Evolutionary conservation across 2,329 filamentous ascomycete species (phyloP), one percentile per base, ranked within the genome.

Genomic region (Epichloe baconii): DNA sequence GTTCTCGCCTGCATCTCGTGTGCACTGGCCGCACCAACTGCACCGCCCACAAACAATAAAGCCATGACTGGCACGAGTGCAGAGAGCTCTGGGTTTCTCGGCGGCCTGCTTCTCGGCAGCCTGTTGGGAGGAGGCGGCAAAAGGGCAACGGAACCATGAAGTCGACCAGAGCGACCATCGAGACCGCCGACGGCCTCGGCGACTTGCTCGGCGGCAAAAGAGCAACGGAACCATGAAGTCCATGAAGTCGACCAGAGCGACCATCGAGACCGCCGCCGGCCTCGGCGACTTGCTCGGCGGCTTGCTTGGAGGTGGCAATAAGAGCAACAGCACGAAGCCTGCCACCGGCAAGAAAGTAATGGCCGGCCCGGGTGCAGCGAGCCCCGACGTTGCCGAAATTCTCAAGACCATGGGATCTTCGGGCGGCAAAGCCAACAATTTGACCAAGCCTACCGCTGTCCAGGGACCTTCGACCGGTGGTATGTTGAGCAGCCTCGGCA

Each of bases 1-100:
- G 7, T 49, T 12, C 47, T 49, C n/a, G 47, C 47, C 40, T 49
- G 37, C 38, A 43, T 49, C 47, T 42, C 47, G 10, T 15, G 38
- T 14, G 40, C 40, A 14, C 17, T 43, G 37, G 47, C 47, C 40
- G 47, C 47, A 35, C 47, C 46, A 8, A 40, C 46, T 41, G 46
- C 46, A 17, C 45, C 45, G 34, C n/a, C 45, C 19, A 31, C 35
- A 23, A 6, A 23, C 17, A 37, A 40, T 5, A 38, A 47, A 35
- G 36, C 45, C 8, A 21, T 38, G 21, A 10, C 45, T 21, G 45
- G 45, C 34, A 17, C 34, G 26, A 15, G 31, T 40, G 36, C 34
- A 47, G 45, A 47, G 19, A 40, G 5, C 45, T 12, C 40, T 5
- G 26, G 7, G 3, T 8, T 31, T 11, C 26, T 31, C 26, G 8